A percentile compares a stretch with the other conserved stretches of the same genome.
Conservation (phyloP, 129 eudicot species). For the Flaveria sonorensis region DNA sequence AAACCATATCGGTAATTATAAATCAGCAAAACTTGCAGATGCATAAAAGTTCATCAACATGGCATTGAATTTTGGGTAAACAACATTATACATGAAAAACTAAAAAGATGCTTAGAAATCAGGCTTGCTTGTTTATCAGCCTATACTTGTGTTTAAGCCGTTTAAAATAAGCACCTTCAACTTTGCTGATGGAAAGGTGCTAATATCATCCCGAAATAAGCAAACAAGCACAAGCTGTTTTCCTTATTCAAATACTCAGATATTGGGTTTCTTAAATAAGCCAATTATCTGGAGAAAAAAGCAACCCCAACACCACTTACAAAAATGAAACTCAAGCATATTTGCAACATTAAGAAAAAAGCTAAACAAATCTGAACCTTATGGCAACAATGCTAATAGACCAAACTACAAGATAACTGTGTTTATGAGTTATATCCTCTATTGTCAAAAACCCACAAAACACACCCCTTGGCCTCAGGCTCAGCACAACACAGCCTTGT, state of each 20-base stretch:
- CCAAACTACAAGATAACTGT: slow-evolving; percentile 3
- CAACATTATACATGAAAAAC: not conserved
- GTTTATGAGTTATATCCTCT: not conserved
- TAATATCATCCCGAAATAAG: not conserved
- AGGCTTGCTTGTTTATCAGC: not conserved
- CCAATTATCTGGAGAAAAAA: not conserved
- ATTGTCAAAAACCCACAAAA: no score
- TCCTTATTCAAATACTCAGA: not conserved
- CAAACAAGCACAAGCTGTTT: not conserved
- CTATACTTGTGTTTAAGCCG: not conserved
- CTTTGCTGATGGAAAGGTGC: not conserved
- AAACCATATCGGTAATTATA: not conserved
- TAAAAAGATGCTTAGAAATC: not conserved
- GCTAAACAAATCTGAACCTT: not conserved
- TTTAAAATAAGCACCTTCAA: not conserved
- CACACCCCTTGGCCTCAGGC: no score
- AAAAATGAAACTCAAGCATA: not conserved
- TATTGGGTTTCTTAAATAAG: not conserved
- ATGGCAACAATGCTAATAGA: not conserved
- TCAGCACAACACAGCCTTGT: no score
- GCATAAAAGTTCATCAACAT: not conserved
- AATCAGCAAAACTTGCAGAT: not conserved
- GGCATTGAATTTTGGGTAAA: not conserved
- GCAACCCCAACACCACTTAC: not conserved
- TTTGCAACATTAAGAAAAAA: not conserved